These are phyloP conservation scores for Dactylellina drechsleri DNA, from an alignment of 2,329 filamentous ascomycete genomes.

Conservation along the genomic window DNA sequence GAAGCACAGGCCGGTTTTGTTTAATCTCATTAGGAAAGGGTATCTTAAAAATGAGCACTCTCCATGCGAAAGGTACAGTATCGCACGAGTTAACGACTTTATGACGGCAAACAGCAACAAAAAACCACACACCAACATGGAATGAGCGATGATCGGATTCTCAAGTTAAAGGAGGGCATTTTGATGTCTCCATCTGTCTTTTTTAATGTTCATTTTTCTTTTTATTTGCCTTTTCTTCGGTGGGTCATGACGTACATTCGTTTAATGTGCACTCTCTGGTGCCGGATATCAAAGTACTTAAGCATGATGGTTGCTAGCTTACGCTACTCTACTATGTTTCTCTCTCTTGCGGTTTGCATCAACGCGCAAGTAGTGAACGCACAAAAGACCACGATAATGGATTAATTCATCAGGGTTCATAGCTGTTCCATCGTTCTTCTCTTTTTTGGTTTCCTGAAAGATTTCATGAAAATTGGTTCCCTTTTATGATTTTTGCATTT, in stretches of 20 bases:
- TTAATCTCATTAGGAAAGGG: constrained; percentile 6
- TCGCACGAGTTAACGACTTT: constrained; percentile 50
- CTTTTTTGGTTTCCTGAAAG: constrained; percentile 13
- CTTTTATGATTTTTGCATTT: constrained; percentile 7
- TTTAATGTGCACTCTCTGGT: constrained; percentile 23
- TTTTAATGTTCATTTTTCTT: constrained; percentile 12
- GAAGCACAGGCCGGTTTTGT: constrained; percentile 51
- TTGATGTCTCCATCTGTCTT: constrained; percentile 24
- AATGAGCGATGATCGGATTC: constrained; percentile 40
- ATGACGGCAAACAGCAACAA: constrained; percentile 28
- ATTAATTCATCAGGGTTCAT: constrained; percentile 36
- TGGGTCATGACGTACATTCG: constrained; percentile 22
- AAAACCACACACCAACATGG: constrained; percentile 19
- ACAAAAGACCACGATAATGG: constrained; percentile 12
- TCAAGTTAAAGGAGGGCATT: constrained; percentile 24
- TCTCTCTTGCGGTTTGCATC: constrained; percentile 8
- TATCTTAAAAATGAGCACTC: background rate
- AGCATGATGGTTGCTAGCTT: constrained; percentile 5
- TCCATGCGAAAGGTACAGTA: constrained; percentile 41
- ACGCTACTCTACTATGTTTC: constrained; percentile 10
- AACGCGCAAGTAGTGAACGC: constrained; percentile 6
- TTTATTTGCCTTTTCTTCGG: background rate
- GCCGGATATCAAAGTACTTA: constrained; percentile 2
- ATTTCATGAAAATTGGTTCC: background rate
- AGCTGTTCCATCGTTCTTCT: constrained; percentile 19